These are phyloP conservation scores for Staphylotrichum longicolle DNA, from an alignment of 495 filamentous ascomycete species.

Conservation along the genomic window DNA sequence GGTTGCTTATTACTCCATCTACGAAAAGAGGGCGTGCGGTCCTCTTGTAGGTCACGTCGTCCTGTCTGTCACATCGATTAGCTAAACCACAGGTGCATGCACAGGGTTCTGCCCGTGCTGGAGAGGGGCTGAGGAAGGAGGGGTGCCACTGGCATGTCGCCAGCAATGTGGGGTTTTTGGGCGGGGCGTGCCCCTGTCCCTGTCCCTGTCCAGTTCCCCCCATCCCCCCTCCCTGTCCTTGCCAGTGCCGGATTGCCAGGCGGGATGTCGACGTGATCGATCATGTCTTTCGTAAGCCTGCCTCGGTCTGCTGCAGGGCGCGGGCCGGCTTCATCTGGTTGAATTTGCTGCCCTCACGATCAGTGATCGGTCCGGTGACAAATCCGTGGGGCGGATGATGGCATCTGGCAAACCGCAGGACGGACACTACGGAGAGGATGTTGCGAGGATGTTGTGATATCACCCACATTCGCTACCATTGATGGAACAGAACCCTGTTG, in stretches of 20 bases:
- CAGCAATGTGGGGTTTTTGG: slow-evolving; percentile 8
- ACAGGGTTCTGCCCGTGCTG: slow-evolving; percentile 7
- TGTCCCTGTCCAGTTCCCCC: not conserved
- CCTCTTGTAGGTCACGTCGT: slow-evolving; percentile 18
- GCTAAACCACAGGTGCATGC: slow-evolving; percentile 9
- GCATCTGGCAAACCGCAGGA: slow-evolving; percentile 15
- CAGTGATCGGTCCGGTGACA: slow-evolving; percentile 21
- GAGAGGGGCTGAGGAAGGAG: slow-evolving; percentile 22
- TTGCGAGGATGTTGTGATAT: slow-evolving; percentile 40
- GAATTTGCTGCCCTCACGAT: not conserved
- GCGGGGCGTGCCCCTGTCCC: slow-evolving; percentile 9
- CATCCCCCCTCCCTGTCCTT: not conserved
- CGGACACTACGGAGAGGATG: slow-evolving; percentile 12
- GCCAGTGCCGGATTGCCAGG: slow-evolving; percentile 3
- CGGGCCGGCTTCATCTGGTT: slow-evolving; percentile 14
- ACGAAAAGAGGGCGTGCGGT: not conserved
- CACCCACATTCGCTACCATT: not conserved
- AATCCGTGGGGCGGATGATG: slow-evolving; percentile 24
- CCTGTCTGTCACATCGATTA: slow-evolving; percentile 17
- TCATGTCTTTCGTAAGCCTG: too few relatives aligned
- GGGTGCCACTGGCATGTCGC: not conserved
- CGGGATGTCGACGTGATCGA: not conserved
- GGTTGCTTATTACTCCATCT: too few relatives aligned
- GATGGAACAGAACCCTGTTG: not conserved
- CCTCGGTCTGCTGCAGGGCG: not conserved